These are phyloP conservation scores for Solanum piurae DNA, from an alignment of 257 asterid species.

Conservation along the genomic window DNA sequence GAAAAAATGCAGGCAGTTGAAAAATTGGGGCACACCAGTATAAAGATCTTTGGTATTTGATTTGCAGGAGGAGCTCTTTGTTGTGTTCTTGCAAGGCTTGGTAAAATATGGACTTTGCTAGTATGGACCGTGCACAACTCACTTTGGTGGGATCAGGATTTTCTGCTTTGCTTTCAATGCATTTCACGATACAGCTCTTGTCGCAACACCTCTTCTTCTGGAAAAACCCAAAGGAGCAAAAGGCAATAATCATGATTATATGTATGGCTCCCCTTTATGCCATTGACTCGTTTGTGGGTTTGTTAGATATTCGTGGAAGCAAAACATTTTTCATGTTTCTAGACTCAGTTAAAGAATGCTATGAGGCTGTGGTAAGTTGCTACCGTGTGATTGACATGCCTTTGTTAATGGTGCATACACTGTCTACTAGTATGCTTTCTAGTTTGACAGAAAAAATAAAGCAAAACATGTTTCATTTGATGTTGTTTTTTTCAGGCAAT, in stretches of 20 bases:
- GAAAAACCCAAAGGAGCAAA: conserved; percentile 88
- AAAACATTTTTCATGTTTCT: conserved; percentile 45
- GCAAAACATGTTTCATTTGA: not conserved
- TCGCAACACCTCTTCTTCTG: conserved; percentile 81
- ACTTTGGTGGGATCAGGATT: conserved; percentile 58
- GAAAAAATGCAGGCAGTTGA: not conserved
- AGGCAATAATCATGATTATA: conserved; percentile 52
- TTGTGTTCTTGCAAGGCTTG: not conserved
- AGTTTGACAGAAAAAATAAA: not conserved
- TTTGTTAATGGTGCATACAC: not conserved
- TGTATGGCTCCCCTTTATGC: conserved; percentile 81
- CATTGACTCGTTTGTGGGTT: conserved; percentile 52
- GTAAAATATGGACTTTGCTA: conserved; percentile 40
- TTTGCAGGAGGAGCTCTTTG: not conserved
- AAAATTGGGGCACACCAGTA: not conserved
- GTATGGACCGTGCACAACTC: conserved; percentile 58
- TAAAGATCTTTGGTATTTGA: not conserved
- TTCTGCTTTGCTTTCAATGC: conserved; percentile 52
- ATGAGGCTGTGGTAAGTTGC: conserved; percentile 62
- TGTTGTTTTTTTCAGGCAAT: conserved; percentile 40
- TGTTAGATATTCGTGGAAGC: conserved; percentile 56
- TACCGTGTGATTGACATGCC: not conserved
- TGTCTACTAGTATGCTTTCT: not conserved
- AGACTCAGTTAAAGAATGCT: conserved; percentile 67
- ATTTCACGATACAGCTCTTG: conserved; percentile 61